Conservation (phyloP, 495 filamentous ascomycete genomes). For the Annulohypoxylon moriforme region DNA sequence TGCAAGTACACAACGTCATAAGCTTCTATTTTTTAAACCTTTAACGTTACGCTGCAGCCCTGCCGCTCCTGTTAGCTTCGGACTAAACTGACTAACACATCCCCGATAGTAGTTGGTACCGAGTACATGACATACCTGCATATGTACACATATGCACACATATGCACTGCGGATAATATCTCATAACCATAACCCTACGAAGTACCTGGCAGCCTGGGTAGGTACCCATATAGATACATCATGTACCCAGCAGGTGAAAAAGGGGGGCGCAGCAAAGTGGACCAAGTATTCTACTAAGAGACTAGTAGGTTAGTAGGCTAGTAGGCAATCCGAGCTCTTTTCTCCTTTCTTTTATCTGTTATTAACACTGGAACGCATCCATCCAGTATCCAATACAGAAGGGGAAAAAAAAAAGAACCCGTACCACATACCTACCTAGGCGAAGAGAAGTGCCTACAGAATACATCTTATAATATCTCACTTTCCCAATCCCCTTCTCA, state of each 20-base stretch:
- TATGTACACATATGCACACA: no score
- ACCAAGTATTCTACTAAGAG: neutral
- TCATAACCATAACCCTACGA: no score
- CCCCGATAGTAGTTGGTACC: no score
- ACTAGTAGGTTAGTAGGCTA: neutral
- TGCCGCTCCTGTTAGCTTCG: constrained; percentile 5
- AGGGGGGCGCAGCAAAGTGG: neutral
- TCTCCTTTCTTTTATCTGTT: neutral
- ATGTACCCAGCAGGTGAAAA: no score
- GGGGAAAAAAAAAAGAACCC: no score
- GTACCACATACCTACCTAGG: neutral
- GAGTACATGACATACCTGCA: no score
- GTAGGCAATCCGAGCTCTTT: no score
- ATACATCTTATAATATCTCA: neutral
- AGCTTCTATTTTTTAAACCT: constrained; percentile 34
- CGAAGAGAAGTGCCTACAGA: neutral
- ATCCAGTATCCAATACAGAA: neutral
- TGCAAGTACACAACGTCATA: constrained; percentile 22
- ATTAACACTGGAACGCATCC: neutral
- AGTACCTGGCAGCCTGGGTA: no score
- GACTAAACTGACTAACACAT: neutral
- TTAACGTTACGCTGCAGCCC: constrained; percentile 27
- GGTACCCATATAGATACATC: no score
- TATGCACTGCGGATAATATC: no score
- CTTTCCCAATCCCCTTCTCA: neutral